Evolutionary conservation across 2,329 filamentous ascomycete genomes (phyloP).

Genomic region (Neophaeococcomyces mojaviensis): DNA sequence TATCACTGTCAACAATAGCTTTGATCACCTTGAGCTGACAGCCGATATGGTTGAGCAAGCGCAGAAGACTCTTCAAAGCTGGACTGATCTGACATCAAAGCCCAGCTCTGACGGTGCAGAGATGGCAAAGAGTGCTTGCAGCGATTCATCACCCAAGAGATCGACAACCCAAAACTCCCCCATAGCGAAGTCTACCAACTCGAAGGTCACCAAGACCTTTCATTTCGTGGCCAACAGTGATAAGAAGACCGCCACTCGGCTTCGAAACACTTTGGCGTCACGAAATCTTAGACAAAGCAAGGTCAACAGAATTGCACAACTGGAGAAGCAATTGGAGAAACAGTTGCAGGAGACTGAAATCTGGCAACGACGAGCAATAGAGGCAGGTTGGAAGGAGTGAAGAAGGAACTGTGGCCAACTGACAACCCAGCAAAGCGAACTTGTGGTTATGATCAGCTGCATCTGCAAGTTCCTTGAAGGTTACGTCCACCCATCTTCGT

Average conservation of each 20-base stretch:
- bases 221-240: constrained; percentile 23
- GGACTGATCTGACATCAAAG: constrained; percentile 1
- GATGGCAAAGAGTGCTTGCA: not conserved
- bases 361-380: constrained; percentile 13
- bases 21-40: not conserved
- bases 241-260: constrained; percentile 20
- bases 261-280: constrained; percentile 23
- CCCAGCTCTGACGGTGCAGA: not conserved
- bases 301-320: constrained; percentile 19
- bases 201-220: constrained; percentile 10
- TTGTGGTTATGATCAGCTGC: too few relatives aligned
- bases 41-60: not conserved
- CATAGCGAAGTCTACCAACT: not conserved
- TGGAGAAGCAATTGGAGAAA: constrained; percentile 19
- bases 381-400: constrained; percentile 13
- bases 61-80: constrained; percentile 3
- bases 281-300: constrained; percentile 22
- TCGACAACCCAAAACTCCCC: not conserved
- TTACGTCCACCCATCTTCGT: too few relatives aligned
- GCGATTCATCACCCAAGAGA: not conserved
- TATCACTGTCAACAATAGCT: not conserved
- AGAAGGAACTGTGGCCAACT: too few relatives aligned
- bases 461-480: too few relatives aligned
- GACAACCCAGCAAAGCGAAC: too few relatives aligned
- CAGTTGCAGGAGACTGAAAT: constrained; percentile 15